phyloP scores from a whole-genome alignment of 1,284 basidiomycete species.

The Singerocomus inundabilis region DNA sequence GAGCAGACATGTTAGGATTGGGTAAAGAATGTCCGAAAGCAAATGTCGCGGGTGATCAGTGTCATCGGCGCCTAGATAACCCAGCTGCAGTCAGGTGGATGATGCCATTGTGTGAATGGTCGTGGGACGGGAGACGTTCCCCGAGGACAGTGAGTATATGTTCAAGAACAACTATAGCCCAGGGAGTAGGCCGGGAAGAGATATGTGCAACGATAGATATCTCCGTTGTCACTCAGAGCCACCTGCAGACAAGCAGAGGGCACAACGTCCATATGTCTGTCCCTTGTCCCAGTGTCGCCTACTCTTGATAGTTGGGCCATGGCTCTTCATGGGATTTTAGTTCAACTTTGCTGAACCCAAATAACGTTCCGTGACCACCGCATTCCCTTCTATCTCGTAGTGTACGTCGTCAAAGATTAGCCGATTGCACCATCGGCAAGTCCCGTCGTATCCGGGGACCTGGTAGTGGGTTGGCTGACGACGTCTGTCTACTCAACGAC shows the following conservation, averaged over 20 bases:
- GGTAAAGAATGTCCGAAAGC: constrained; percentile 7
- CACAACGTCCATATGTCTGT: no score
- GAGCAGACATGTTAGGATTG: constrained; percentile 10
- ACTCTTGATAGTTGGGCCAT: no score
- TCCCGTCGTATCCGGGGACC: no score
- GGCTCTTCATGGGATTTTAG: background rate
- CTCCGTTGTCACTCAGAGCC: no score
- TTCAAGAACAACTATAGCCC: background rate
- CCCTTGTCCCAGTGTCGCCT: no score
- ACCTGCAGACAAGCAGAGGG: no score
- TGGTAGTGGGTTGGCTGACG: background rate
- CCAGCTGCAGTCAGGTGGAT: constrained; percentile 4
- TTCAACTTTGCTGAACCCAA: background rate
- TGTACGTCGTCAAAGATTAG: no score
- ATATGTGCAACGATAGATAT: background rate
- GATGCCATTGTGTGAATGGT: background rate
- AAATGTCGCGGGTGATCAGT: background rate
- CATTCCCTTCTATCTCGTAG: no score
- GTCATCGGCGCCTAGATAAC: background rate
- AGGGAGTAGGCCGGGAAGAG: background rate
- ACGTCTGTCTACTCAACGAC: background rate
- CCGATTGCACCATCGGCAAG: background rate
- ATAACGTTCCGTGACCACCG: no score
- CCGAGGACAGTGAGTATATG: background rate
- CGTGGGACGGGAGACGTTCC: constrained; percentile 3